These are phyloP conservation scores for Stylosanthes scabra DNA, from an alignment of 331 rosid species.

Conservation along the genomic window DNA sequence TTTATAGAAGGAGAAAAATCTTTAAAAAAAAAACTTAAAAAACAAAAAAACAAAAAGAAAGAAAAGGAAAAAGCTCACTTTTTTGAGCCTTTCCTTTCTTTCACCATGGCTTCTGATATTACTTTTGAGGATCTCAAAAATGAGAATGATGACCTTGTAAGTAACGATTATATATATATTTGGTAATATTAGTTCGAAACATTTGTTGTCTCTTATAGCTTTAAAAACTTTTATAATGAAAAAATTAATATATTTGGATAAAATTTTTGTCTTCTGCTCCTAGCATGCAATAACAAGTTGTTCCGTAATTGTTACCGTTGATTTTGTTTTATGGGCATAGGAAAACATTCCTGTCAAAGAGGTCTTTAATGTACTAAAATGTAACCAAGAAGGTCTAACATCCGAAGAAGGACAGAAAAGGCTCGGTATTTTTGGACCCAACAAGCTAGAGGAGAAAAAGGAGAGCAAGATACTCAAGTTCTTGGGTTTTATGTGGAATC, in stretches of 20 bases:
- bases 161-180: conserved; percentile 19
- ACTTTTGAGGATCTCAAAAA: conserved; percentile 75
- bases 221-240: too few species aligned
- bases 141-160: conserved; percentile 76
- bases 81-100: neutral
- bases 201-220: neutral
- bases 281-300: neutral
- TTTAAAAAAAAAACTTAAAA: too few species aligned
- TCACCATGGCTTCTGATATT: conserved; percentile 63
- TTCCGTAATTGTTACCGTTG: neutral
- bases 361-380: conserved; percentile 76
- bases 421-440: conserved; percentile 75
- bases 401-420: conserved; percentile 71
- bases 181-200: neutral
- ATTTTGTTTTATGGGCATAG: conserved; percentile 38
- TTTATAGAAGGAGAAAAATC: conserved; percentile 13
- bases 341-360: conserved; percentile 78
- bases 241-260: too few species aligned
- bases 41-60: neutral
- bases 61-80: neutral
- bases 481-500: conserved; percentile 97
- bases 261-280: neutral
- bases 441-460: conserved; percentile 85
- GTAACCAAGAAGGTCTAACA: conserved; percentile 65
- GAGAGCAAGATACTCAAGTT: conserved; percentile 82